A percentile compares a stretch with the other conserved stretches of the same genome.
Conservation (phyloP, 1,284 basidiomycete species). For the Phylloporus sp. region DNA sequence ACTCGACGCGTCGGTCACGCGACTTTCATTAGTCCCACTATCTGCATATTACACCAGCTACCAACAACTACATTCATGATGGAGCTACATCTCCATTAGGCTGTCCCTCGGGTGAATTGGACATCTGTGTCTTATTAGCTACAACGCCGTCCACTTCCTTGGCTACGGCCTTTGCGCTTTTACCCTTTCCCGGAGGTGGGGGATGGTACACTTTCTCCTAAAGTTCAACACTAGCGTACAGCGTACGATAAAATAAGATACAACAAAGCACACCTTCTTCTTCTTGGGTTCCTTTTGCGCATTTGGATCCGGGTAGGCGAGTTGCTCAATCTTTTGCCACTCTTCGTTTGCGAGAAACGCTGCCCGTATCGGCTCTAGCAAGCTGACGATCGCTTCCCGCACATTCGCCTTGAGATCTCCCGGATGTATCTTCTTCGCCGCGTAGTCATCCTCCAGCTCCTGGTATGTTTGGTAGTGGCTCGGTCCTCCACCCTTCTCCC, state of each 20-base stretch:
- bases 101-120: slow-evolving; percentile 6
- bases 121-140: not conserved
- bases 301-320: slow-evolving; percentile 87
- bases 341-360: slow-evolving; percentile 80
- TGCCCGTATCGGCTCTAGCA: slow-evolving; percentile 86
- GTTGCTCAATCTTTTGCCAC: slow-evolving; percentile 81
- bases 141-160: slow-evolving; percentile 16
- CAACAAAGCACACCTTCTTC: slow-evolving; percentile 55
- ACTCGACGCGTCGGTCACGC: slow-evolving; percentile 14
- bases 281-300: slow-evolving; percentile 70
- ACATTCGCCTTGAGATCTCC: slow-evolving; percentile 90
- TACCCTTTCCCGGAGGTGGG: slow-evolving; percentile 79
- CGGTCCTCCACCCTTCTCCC: slow-evolving; percentile 82
- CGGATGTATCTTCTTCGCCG: slow-evolving; percentile 83
- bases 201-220: slow-evolving; percentile 82
- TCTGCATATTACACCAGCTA: too few relatives aligned
- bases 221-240: not conserved
- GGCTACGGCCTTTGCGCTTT: slow-evolving; percentile 47
- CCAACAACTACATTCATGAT: slow-evolving; percentile 2
- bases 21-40: slow-evolving; percentile 2
- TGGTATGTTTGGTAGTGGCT: slow-evolving; percentile 79
- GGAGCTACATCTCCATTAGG: slow-evolving; percentile 20
- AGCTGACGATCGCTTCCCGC: slow-evolving; percentile 76
- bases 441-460: slow-evolving; percentile 81
- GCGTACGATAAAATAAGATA: not conserved